Evolutionary conservation across 2,329 filamentous ascomycete genomes (phyloP), one percentile per base, ranked within the genome.

Genomic region (Sphaerulina vaccinii): DNA sequence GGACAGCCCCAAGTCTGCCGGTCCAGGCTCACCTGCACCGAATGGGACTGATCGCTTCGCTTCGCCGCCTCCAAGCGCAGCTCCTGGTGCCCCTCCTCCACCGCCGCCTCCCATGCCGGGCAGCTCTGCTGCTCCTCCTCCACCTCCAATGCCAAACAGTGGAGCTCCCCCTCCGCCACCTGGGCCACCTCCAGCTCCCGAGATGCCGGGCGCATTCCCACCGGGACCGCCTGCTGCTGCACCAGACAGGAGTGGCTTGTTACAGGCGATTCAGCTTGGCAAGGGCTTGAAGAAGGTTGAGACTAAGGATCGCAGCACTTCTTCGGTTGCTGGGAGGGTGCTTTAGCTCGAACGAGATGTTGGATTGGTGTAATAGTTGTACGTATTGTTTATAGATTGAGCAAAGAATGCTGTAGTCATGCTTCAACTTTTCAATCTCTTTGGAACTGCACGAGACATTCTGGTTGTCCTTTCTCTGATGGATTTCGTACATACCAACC

Each of bases 261-360:
- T 99, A 58, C 85, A 84, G 53, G 83, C 96, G 68, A 97, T 99
- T 56, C 85, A 92, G 67, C 74, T 83, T 56, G 92, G 93, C 37
- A 90, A 72, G 71, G 72, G 83, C 2, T 75, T 99, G 67, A 90
- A 80, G 77, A 97, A 97, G 79, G 90, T 90, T 19, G 76, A 86
- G 69, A 97, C 93, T 1, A 91, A 89, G 71, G 93, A 99, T 71
- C 85, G 85, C 70, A 96, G 91, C 71, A 72, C 63, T 41, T 80
- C 88, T 45, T 70, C 84, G 46, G 77, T 85, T 52, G 87, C 89
- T 18, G 92, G 92, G n/a, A 82, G 84, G 55, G 91, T 96, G 23
- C 57, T 71, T 58, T 70, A 63, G n/a, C n/a, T n/a, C n/a, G 7
- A n/a, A 22, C 13, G 1, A 10, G 8, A 24, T 3, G 16, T 47